These are phyloP conservation scores for Nakazawaea molendinolei DNA, from an alignment of 805 yeast genomes.

Conservation along the genomic window DNA sequence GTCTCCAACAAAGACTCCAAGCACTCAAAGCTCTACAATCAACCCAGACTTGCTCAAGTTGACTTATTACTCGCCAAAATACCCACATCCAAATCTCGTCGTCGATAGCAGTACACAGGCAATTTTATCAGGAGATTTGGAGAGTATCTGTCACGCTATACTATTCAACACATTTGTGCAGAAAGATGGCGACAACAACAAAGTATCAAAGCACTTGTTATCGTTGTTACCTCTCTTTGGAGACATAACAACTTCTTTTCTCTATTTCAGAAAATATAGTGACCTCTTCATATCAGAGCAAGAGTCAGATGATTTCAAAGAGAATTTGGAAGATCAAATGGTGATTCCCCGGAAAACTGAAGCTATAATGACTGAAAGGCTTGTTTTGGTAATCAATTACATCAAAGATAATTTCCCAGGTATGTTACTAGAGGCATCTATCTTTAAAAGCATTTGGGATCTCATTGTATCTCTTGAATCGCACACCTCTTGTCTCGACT, in stretches of 20 bases:
- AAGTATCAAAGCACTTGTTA: conserved; percentile 34
- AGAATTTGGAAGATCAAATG: conserved; percentile 3
- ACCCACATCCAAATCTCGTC: conserved; percentile 58
- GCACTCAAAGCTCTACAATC: neutral
- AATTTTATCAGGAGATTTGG: conserved; percentile 50
- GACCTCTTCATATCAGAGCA: conserved; percentile 18
- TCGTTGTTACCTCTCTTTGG: conserved; percentile 50
- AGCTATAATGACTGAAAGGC: conserved; percentile 39
- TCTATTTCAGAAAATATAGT: conserved; percentile 29
- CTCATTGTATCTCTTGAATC: conserved; percentile 43
- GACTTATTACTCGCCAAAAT: conserved; percentile 31
- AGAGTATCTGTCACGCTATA: conserved; percentile 71
- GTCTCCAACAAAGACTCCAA: conserved; percentile 5
- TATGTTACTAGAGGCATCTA: conserved; percentile 55
- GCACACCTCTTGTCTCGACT: conserved; percentile 41
- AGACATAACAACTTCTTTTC: conserved; percentile 36
- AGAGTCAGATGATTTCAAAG: neutral
- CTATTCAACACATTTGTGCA: conserved; percentile 39
- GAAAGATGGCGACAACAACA: conserved; percentile 21
- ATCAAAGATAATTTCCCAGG: conserved; percentile 60
- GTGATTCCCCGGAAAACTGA: conserved; percentile 28
- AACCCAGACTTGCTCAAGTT: conserved; percentile 8
- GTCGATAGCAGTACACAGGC: conserved; percentile 40
- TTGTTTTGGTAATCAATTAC: conserved; percentile 47
- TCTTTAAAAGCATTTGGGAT: conserved; percentile 51